Evolutionary conservation across 768 basidiomycete species (phyloP), one percentile per base, ranked within the genome.

Genomic region (Porphyrellus cyaneotinctus): DNA sequence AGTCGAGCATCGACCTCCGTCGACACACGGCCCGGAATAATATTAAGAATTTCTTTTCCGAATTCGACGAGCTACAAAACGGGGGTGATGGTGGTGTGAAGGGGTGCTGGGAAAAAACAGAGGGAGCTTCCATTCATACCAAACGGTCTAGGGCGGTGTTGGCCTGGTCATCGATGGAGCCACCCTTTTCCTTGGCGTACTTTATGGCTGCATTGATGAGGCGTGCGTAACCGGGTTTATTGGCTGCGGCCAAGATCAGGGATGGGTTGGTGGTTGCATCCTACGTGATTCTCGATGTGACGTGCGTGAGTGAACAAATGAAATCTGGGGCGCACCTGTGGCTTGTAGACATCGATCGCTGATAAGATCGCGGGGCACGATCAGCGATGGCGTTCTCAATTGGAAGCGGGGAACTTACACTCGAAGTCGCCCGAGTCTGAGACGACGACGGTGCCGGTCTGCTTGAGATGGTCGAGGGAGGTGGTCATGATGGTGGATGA

Each of bases 261-360:
- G 91, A 94, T 17, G 97, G 97, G 78, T 98, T 99, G 59, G 97
- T 99, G 41, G 97, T 98, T 20, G 95, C 95, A 78, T 97, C 95
- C 85, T 94, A 66, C 2, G 58, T 31, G 43, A 39, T 56, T 55
- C 45, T 45, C 49, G 49, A 56, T 60, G 44, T 55, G 39, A 49
- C 47, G 32, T 18, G 30, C 14, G 42, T 36, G 24, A 31, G 32
- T 48, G 31, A n/a, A 26, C 47, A 50, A 53, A 61, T 55, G 52
- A 54, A 59, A 48, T 49, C 49, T 33, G 47, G 47, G n/a, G 61
- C 64, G 60, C 69, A 83, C 85, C 76, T 90, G 93, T 62, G 95
- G 95, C 77, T 97, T 95, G 85, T 95, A 97, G 57, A 80, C 85
- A 75, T 86, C 93, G 78, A 97, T 97, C 59, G 88, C 91, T 94